A percentile compares a stretch with the other conserved stretches of the same genome.
phyloP scores from a whole-genome alignment of 148 eudicot species.

The Tetragonia tetragonoides region DNA sequence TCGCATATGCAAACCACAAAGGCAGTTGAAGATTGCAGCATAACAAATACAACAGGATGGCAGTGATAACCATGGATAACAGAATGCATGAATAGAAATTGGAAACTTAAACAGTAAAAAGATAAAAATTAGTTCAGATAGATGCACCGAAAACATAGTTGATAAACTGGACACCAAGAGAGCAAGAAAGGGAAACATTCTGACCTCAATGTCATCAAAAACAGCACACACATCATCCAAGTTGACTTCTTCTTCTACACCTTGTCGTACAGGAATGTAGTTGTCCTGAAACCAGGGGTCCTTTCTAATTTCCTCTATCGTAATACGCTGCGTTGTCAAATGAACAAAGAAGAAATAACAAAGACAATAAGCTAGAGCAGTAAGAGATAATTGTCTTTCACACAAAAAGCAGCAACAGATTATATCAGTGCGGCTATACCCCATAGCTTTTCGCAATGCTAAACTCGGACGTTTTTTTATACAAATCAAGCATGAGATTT shows the following conservation, averaged over 20 bases:
- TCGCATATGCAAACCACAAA: neutral
- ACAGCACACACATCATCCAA: constrained; percentile 89
- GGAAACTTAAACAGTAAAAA: neutral
- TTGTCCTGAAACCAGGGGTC: constrained; percentile 80
- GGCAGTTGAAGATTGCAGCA: neutral
- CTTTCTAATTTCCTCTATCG: constrained; percentile 62
- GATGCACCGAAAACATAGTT: neutral
- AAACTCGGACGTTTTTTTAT: neutral
- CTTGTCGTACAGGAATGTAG: constrained; percentile 55
- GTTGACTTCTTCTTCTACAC: constrained; percentile 75
- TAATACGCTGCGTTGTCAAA: constrained; percentile 67
- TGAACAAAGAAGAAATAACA: constrained; percentile 12
- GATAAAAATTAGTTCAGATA: neutral
- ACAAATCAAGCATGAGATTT: neutral
- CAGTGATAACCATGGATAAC: neutral
- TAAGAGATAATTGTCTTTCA: too few relatives aligned
- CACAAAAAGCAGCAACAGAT: too few relatives aligned
- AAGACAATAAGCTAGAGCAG: neutral
- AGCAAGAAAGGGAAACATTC: constrained; percentile 9
- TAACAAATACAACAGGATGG: neutral
- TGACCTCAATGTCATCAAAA: constrained; percentile 92
- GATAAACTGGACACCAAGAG: neutral
- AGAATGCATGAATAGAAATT: neutral
- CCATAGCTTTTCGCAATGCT: neutral
- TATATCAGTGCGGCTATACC: neutral